Conservation (phyloP, 257 asterid species). For the Linderniella brevidens region DNA sequence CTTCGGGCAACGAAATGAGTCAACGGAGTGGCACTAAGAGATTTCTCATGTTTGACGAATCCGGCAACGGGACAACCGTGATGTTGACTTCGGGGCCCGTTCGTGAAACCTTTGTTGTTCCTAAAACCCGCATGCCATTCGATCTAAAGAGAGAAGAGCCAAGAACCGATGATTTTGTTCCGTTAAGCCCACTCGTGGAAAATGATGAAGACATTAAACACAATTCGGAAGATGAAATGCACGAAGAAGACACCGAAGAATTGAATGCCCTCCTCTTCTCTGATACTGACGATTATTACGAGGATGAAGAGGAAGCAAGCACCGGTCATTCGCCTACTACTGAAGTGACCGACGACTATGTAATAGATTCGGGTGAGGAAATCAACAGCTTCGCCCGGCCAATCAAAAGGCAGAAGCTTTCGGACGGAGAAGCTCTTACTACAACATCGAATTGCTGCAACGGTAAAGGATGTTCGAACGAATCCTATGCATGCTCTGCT, state of each 20-base stretch:
- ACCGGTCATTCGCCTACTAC: conserved; percentile 90
- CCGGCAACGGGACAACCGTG: conserved; percentile 55
- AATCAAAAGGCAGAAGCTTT: conserved; percentile 37
- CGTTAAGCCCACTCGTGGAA: conserved; percentile 13
- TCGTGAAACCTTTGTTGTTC: conserved; percentile 18
- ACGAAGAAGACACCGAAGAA: conserved; percentile 66
- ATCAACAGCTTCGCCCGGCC: conserved; percentile 42
- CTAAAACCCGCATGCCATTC: conserved; percentile 14
- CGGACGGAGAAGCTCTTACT: conserved; percentile 12
- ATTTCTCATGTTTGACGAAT: conserved; percentile 76
- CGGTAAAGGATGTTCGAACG: conserved; percentile 13
- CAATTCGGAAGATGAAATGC: conserved; percentile 41
- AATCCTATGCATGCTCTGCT: conserved; percentile 15
- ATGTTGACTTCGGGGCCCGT: conserved; percentile 38
- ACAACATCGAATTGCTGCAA: too few relatives aligned
- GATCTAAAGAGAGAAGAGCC: conserved; percentile 21
- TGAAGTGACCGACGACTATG: conserved; percentile 54
- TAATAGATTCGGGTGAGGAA: conserved; percentile 45
- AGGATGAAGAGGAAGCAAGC: conserved; percentile 69
- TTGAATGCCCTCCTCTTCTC: conserved; percentile 71
- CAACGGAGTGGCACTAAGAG: conserved; percentile 23
- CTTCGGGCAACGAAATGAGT: conserved; percentile 15
- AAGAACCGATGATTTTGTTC: conserved; percentile 11
- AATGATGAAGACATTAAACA: conserved; percentile 20
- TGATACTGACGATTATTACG: conserved; percentile 37